Conservation (phyloP, 2,329 filamentous ascomycete species). For the Gaeumannomyces tritici region DNA sequence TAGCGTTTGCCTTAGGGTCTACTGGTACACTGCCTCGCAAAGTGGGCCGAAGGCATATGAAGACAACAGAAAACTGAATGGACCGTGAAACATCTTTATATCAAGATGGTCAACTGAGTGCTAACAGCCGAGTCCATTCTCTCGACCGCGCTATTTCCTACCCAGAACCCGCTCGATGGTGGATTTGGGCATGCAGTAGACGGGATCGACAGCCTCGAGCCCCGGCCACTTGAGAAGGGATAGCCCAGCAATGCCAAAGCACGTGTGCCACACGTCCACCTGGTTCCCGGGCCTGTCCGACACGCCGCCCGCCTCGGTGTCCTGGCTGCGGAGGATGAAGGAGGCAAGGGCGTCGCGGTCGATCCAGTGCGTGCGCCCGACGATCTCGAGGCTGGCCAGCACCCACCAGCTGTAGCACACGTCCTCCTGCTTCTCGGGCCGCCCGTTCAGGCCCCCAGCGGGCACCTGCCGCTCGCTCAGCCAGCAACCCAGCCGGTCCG, state of each 20-base stretch:
- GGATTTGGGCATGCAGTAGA: slow-evolving; percentile 73
- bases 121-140: not conserved
- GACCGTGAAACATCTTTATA: not conserved
- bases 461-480: slow-evolving; percentile 85
- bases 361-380: slow-evolving; percentile 85
- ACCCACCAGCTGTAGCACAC: slow-evolving; percentile 99
- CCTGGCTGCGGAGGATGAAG: slow-evolving; percentile 87
- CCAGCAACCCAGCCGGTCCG: slow-evolving; percentile 78
- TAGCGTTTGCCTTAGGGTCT: no score
- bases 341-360: slow-evolving; percentile 66
- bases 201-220: slow-evolving; percentile 72
- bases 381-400: slow-evolving; percentile 81
- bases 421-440: slow-evolving; percentile 91
- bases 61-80: not conserved
- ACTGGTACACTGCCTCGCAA: no score
- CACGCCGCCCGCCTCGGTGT: slow-evolving; percentile 73
- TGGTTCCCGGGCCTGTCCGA: slow-evolving; percentile 86
- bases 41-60: not conserved
- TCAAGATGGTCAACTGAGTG: not conserved
- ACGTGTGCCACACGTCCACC: slow-evolving; percentile 95
- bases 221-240: slow-evolving; percentile 73
- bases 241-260: slow-evolving; percentile 80
- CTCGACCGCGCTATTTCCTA: slow-evolving; percentile 13
- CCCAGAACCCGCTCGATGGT: slow-evolving; percentile 51
- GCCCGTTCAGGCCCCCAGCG: slow-evolving; percentile 81